phyloP scores from a whole-genome alignment of 139 green algal species.

The Eudorina sp. region DNA sequence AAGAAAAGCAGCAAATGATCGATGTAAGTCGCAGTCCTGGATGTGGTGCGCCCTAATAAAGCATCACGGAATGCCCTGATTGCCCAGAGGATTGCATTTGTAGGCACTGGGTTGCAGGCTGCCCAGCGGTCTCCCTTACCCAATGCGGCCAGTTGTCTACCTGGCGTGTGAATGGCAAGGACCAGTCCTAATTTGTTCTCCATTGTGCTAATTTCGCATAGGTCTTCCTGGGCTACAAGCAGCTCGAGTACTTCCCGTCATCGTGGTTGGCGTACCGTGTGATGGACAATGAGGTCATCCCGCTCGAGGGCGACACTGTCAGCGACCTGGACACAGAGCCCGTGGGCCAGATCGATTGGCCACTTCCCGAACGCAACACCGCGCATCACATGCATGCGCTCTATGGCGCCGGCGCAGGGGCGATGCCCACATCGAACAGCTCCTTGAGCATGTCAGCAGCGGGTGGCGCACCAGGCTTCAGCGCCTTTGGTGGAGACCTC shows the following conservation, averaged over 20 bases:
- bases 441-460: neutral
- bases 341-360: slow-evolving; percentile 44
- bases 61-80: no score
- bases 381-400: slow-evolving; percentile 28
- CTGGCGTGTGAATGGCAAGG: no score
- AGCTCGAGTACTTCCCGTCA: slow-evolving; percentile 69
- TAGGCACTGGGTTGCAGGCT: no score
- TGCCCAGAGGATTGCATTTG: no score
- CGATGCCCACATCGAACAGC: neutral
- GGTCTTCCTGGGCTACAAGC: slow-evolving; percentile 88
- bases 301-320: slow-evolving; percentile 23
- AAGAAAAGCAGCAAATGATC: slow-evolving; percentile 67
- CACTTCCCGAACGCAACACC: slow-evolving; percentile 43
- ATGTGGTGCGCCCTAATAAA: no score
- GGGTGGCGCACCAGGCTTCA: neutral
- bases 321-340: slow-evolving; percentile 25
- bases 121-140: no score
- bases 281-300: slow-evolving; percentile 9
- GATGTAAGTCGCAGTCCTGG: slow-evolving; percentile 35
- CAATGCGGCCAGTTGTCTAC: no score
- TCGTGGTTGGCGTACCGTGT: slow-evolving; percentile 61
- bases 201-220: no score
- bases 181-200: no score
- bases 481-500: neutral
- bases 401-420: neutral